Evolutionary conservation across 1,139 yeast species (phyloP), one percentile per base, ranked within the genome.

Genomic region (Saccharomyces hybrid): DNA sequence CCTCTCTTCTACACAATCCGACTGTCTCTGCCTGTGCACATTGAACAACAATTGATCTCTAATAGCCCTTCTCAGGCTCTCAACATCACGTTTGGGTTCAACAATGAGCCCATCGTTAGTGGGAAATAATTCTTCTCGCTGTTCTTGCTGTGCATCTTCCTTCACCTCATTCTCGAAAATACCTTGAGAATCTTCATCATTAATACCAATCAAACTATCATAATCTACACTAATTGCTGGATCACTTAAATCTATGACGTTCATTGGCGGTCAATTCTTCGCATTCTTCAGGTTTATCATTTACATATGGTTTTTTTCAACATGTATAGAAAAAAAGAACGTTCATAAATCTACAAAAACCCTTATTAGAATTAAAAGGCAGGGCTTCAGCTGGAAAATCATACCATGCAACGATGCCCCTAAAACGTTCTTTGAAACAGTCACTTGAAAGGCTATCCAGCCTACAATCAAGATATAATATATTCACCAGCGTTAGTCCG

Each of bases 401-500:
- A 9, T 9, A 14, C 14, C 5, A 38, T 16, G 23, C 25, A 38
- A 38, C 23, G 23, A 38, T 38, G 42, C 42, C 42, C 6, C 23
- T 38, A 16, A 38, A 38, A 16, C 42, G 42, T 8, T 38, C 25
- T 14, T 38, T 38, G 5, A 38, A 16, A 38, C 23, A 38, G 11
- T 16, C 42, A 16, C 23, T 38, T 16, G 23, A 38, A n/a, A n/a
- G 42, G 11, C 25, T 50, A n/a, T 27, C 52, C 14, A 47, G 41
- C n/a, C n/a, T 50, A n/a, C 52, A 50, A 14, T 34, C 41, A 9
- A 26, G 16, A 8, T 50, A 50, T 46, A 27, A 56, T 41, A 25
- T 49, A 23, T 41, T 51, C 38, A 28, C 47, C 27, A 23, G 20
- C 34, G 44, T 42, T 20, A 32, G 42, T 14, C 41, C 16, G 13